phyloP scores from a whole-genome alignment of 768 basidiomycete genomes.

The Clathrus columnatus region DNA sequence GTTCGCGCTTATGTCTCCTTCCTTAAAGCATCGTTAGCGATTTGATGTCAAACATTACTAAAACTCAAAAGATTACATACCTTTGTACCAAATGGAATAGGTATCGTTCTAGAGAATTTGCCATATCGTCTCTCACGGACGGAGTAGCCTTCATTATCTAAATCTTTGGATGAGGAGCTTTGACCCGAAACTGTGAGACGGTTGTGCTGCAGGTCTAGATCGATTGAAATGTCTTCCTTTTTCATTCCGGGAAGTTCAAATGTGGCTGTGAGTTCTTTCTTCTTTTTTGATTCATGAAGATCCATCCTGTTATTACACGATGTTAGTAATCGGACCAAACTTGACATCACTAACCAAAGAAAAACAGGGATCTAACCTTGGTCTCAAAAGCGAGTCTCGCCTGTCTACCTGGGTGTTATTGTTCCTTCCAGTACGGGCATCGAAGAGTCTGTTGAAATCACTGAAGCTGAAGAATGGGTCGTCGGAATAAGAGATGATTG shows the following conservation, averaged over 20 bases:
- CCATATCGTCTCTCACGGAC: slow-evolving; percentile 41
- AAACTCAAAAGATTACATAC: slow-evolving; percentile 20
- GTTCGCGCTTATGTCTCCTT: slow-evolving; percentile 37
- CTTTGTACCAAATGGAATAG: slow-evolving; percentile 42
- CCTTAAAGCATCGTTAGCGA: too few relatives aligned
- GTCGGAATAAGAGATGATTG: not conserved
- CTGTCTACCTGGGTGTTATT: not conserved
- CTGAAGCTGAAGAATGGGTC: slow-evolving; percentile 6
- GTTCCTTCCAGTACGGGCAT: not conserved
- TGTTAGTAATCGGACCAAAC: not conserved
- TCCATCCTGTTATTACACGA: slow-evolving; percentile 32
- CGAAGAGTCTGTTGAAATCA: slow-evolving; percentile 1
- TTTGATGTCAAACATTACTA: slow-evolving; percentile 17
- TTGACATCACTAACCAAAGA: not conserved
- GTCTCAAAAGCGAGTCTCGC: not conserved
- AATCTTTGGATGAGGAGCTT: slow-evolving; percentile 22
- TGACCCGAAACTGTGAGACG: slow-evolving; percentile 42
- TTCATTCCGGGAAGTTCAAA: slow-evolving; percentile 50
- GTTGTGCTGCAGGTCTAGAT: slow-evolving; percentile 37
- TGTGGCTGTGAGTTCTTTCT: slow-evolving; percentile 36
- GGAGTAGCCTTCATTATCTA: slow-evolving; percentile 30
- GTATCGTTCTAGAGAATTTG: slow-evolving; percentile 40
- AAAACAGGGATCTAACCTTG: not conserved
- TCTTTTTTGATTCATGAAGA: slow-evolving; percentile 34
- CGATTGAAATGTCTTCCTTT: slow-evolving; percentile 39